Conservation (phyloP, 2,329 filamentous ascomycete species). For the Gnomoniopsis smithogilvyi region DNA sequence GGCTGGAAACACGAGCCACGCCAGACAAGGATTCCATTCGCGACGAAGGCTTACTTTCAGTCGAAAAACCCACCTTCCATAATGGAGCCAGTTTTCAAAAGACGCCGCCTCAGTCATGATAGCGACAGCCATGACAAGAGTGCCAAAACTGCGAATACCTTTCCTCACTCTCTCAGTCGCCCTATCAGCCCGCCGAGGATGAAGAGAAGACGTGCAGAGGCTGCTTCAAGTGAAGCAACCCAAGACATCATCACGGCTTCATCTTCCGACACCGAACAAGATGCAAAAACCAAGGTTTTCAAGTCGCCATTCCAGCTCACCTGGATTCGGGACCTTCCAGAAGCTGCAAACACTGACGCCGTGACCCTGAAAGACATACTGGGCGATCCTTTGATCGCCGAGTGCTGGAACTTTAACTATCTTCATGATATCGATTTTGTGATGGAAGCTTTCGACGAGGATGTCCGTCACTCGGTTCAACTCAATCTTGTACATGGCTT, state of each 20-base stretch:
- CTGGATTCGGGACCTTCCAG: slow-evolving; percentile 60
- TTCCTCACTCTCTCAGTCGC: slow-evolving; percentile 29
- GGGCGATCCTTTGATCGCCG: slow-evolving; percentile 68
- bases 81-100: slow-evolving; percentile 13
- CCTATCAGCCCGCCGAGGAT: slow-evolving; percentile 47
- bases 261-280: neutral
- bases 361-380: slow-evolving; percentile 66
- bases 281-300: slow-evolving; percentile 24
- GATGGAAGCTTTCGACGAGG: slow-evolving; percentile 50
- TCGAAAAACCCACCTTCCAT: neutral
- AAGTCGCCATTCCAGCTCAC: slow-evolving; percentile 71
- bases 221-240: neutral
- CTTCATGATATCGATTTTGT: slow-evolving; percentile 59
- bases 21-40: no score
- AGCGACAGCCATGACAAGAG: neutral
- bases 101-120: slow-evolving; percentile 2
- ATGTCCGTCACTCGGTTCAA: slow-evolving; percentile 44
- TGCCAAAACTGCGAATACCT: neutral
- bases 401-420: slow-evolving; percentile 70
- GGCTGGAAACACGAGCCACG: no score
- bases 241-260: neutral
- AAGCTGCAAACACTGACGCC: slow-evolving; percentile 60
- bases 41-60: neutral
- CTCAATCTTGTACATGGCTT: slow-evolving; percentile 60
- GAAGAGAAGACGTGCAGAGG: slow-evolving; percentile 21